Conservation (phyloP, 441 rosid species). For the Erysimum cheiri region DNA sequence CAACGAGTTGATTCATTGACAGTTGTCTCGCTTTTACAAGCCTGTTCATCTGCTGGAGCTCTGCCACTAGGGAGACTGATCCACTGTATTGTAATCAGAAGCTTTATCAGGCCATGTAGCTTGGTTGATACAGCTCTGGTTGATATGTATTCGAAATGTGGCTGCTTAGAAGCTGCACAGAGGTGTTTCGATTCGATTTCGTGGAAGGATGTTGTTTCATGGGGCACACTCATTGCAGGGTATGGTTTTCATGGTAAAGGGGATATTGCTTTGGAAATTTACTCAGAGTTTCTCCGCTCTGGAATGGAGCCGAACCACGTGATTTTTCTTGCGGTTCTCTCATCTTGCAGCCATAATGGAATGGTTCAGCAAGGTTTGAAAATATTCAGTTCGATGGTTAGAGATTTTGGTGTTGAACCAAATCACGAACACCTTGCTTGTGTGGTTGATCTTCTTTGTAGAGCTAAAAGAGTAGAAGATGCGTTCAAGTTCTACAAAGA, state of each 20-base stretch:
- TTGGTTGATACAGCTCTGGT: slow-evolving; percentile 65
- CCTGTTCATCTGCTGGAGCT: slow-evolving; percentile 58
- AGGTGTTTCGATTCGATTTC: slow-evolving; percentile 58
- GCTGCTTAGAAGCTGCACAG: slow-evolving; percentile 56
- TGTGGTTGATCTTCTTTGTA: slow-evolving; percentile 65
- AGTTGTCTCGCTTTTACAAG: slow-evolving; percentile 61
- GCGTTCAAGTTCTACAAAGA: slow-evolving; percentile 60
- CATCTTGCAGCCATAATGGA: slow-evolving; percentile 67
- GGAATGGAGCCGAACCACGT: slow-evolving; percentile 60
- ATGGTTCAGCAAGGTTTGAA: slow-evolving; percentile 57
- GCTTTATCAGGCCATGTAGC: slow-evolving; percentile 49
- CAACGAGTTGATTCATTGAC: slow-evolving; percentile 59
- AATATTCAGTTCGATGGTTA: slow-evolving; percentile 55
- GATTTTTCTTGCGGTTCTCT: slow-evolving; percentile 59
- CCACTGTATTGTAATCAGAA: slow-evolving; percentile 56
- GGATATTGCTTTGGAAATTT: slow-evolving; percentile 54
- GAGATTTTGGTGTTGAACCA: slow-evolving; percentile 54
- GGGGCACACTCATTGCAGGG: slow-evolving; percentile 64
- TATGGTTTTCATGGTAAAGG: slow-evolving; percentile 69
- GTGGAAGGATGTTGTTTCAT: slow-evolving; percentile 56
- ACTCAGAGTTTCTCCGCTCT: slow-evolving; percentile 52
- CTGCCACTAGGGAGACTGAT: slow-evolving; percentile 60
- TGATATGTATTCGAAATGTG: slow-evolving; percentile 75
- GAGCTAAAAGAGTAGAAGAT: slow-evolving; percentile 61
- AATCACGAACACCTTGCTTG: slow-evolving; percentile 64